phyloP scores from a whole-genome alignment of 2,329 filamentous ascomycete species.

The Arthrobotrys musiformis region DNA sequence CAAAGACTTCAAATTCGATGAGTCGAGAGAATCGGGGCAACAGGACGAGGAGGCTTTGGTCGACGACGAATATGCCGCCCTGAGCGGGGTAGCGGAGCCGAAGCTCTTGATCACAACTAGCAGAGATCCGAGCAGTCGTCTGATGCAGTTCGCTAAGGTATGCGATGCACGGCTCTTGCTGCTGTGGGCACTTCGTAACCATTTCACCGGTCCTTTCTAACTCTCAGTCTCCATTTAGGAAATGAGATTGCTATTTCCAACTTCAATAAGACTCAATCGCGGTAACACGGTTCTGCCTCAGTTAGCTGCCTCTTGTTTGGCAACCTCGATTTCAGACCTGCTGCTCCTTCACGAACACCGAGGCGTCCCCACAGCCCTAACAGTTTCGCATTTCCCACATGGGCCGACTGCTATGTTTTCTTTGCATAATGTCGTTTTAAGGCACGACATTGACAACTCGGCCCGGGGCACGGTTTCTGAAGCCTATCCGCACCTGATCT shows the following conservation, averaged over 20 bases:
- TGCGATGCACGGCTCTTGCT: not conserved
- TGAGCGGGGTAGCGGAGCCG: conserved; percentile 91
- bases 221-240: conserved; percentile 71
- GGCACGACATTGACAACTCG: conserved; percentile 90
- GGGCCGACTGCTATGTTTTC: conserved; percentile 89
- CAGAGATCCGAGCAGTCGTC: conserved; percentile 82
- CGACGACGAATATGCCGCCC: conserved; percentile 88
- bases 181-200: not conserved
- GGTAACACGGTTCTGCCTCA: conserved; percentile 90
- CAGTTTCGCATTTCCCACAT: conserved; percentile 86
- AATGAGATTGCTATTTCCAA: conserved; percentile 83
- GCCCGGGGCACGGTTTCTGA: conserved; percentile 89
- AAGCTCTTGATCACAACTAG: conserved; percentile 90
- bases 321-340: conserved; percentile 83
- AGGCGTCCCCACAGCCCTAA: conserved; percentile 89
- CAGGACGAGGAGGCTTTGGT: conserved; percentile 75
- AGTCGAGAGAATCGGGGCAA: conserved; percentile 72
- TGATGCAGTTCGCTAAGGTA: conserved; percentile 78
- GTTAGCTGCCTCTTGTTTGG: conserved; percentile 81
- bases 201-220: not conserved
- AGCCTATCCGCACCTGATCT: conserved; percentile 92
- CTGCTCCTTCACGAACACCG: conserved; percentile 91
- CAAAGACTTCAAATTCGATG: conserved; percentile 93
- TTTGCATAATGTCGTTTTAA: conserved; percentile 89
- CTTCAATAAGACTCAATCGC: conserved; percentile 86